phyloP scores from a whole-genome alignment of 257 asterid species.

The Petunia axillaris region DNA sequence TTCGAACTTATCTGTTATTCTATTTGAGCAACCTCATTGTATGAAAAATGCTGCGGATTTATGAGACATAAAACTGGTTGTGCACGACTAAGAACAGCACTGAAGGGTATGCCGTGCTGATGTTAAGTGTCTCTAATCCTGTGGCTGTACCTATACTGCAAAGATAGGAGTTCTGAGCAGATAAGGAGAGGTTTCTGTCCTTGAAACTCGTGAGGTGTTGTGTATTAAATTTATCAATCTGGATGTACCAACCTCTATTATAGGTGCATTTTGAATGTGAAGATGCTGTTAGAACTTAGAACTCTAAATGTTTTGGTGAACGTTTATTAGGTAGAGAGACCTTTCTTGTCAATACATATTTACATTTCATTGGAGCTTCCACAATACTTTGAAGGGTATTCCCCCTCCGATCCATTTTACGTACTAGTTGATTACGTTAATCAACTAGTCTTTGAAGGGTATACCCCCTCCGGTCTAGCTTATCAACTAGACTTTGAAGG shows the following conservation, averaged over 20 bases:
- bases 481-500: too few relatives aligned
- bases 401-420: too few relatives aligned
- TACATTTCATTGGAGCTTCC: neutral
- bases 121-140: neutral
- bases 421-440: too few relatives aligned
- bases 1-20: neutral
- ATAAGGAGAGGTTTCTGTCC: neutral
- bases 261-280: neutral
- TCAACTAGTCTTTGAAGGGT: too few relatives aligned
- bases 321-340: neutral
- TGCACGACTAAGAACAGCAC: neutral
- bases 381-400: neutral
- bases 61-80: conserved; percentile 9
- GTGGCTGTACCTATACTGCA: neutral
- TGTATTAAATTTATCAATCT: conserved; percentile 10
- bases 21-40: neutral
- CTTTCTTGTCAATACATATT: neutral
- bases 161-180: neutral
- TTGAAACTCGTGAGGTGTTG: neutral
- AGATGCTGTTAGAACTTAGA: neutral
- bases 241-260: neutral
- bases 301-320: neutral
- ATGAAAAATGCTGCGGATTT: neutral
- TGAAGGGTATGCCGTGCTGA: neutral
- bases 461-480: too few relatives aligned